Evolutionary conservation across 2,329 filamentous ascomycete genomes (phyloP), one percentile per base, ranked within the genome.

Genomic region (Claviceps sp.): DNA sequence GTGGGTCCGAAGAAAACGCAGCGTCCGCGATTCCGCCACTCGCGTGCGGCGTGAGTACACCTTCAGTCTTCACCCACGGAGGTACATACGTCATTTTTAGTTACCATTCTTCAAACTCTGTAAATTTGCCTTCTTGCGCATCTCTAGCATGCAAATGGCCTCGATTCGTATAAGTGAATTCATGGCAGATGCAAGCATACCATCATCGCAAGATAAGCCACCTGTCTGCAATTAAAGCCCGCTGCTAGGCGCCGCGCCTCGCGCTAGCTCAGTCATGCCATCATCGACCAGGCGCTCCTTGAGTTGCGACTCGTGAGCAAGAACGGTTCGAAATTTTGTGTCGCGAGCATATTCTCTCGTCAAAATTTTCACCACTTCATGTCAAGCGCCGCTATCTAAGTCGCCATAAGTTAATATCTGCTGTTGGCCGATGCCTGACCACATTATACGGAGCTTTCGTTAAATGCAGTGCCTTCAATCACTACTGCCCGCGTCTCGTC

Each of bases 161-260:
- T 34, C 29, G 11, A 9, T 34, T 4, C 9, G 29, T 34, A 11
- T 11, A 34, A 4, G 8, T 34, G 29, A 34, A 34, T 11, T 34
- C 29, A 34, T 20, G 39, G 20, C 20, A 20, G 20, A 20, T 20
- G 20, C 20, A 20, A 29, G 3, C 46, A 45, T 29, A 29, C 7
- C 7, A 8, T 29, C 26, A 29, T 2, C 26, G 29, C 29, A 34
- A 4, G 29, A 34, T 34, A 29, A 29, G 8, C 26, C 3, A 9
- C 11, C 4, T 34, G 29, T 11, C 29, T 11, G 29, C 29, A 34
- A 34, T 55, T 53, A 52, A 58, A 54, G 55, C 51, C 56, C 55
- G 45, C 57, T 53, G 65, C 66, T 57, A 62, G 61, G 58, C 57
- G 58, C 56, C 58, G 58, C 51, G 56, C 56, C 67, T 68, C 66